These are phyloP conservation scores for Didymella segeticola DNA, from an alignment of 2,329 filamentous ascomycete genomes.

Conservation along the genomic window DNA sequence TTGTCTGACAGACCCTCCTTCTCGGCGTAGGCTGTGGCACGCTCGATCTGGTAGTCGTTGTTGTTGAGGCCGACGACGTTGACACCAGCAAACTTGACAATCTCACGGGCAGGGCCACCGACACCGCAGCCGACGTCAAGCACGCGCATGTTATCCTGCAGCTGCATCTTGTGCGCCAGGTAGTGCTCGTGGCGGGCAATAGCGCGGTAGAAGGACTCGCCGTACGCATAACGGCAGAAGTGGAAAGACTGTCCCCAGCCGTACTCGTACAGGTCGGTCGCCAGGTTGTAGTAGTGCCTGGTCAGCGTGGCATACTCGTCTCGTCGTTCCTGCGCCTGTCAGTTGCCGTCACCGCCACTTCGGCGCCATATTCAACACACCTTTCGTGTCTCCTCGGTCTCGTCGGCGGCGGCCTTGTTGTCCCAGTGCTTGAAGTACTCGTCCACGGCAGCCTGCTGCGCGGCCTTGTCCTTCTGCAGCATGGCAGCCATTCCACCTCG, in stretches of 20 bases:
- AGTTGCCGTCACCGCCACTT: conserved; percentile 19
- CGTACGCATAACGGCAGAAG: conserved; percentile 90
- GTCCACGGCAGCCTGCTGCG: conserved; percentile 82
- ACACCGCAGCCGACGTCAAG: conserved; percentile 97
- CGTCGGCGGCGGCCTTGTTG: conserved; percentile 76
- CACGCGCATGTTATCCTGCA: conserved; percentile 86
- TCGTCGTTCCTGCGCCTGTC: conserved; percentile 68
- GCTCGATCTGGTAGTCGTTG: conserved; percentile 98
- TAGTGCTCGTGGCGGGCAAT: conserved; percentile 98
- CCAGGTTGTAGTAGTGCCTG: conserved; percentile 95
- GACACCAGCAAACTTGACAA: conserved; percentile 90
- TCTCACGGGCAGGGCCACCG: conserved; percentile 92
- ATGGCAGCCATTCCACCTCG: conserved; percentile 81
- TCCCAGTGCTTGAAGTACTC: conserved; percentile 99
- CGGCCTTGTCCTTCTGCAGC: conserved; percentile 79
- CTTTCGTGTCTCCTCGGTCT: conserved; percentile 83
- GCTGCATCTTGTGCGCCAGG: conserved; percentile 85
- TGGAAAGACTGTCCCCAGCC: conserved; percentile 97
- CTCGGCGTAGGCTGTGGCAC: conserved; percentile 82
- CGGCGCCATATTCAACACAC: conserved; percentile 53
- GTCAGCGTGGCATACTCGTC: conserved; percentile 93
- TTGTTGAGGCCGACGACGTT: conserved; percentile 95
- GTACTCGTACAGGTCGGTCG: conserved; percentile 96
- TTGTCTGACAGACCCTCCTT: conserved; percentile 83
- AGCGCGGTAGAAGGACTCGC: conserved; percentile 87